Evolutionary conservation across 1,139 yeast genomes (phyloP), one percentile per base, ranked within the genome.

Genomic region (Kodamaea anthophila): DNA sequence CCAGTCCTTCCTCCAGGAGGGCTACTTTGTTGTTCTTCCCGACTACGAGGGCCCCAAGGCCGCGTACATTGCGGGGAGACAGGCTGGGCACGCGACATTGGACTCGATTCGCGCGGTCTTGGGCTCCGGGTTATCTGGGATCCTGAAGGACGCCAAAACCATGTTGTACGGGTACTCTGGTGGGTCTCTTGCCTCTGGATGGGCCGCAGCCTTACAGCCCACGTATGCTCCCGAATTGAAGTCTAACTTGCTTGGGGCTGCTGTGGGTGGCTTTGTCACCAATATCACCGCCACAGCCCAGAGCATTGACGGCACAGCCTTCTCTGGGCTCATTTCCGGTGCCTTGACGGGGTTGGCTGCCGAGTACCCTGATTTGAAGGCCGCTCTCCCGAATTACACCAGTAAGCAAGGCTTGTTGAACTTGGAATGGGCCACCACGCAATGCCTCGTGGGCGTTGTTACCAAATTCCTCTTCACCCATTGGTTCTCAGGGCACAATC

Each of bases 111-210:
- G 55, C 28, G 65, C 53, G 3, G 46, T 44, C 1, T 39, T 55
- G 23, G 29, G 33, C 3, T 39, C 57, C 3, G 42, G 41, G 1
- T 28, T 43, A 9, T 51, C 63, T 5, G 51, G 53, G 1, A 18
- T 55, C 9, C 29, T 40, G 5, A 7, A 41, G 1, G 41, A 45
- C 24, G 58, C 63, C 5, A 38, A 47, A 25, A 43, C 52, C 3
- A 49, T 46, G 2, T 25, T 59, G 29, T 57, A 60, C 58, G 67
- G 67, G 0, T 60, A 59, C 36, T 55, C 63, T 5, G 65, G 65
- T 5, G 65, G 65, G 2, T 41, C 61, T 3, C 38, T 56, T 15
- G 58, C 65, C 4, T 37, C 58, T 3, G 52, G 53, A 1, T 63
- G 67, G 67, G 65, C 64, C 8, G 54, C 65, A 1, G 46, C 53